Conservation (phyloP, 2,329 filamentous ascomycete genomes). For the Trichoderma atrobrunneum region DNA sequence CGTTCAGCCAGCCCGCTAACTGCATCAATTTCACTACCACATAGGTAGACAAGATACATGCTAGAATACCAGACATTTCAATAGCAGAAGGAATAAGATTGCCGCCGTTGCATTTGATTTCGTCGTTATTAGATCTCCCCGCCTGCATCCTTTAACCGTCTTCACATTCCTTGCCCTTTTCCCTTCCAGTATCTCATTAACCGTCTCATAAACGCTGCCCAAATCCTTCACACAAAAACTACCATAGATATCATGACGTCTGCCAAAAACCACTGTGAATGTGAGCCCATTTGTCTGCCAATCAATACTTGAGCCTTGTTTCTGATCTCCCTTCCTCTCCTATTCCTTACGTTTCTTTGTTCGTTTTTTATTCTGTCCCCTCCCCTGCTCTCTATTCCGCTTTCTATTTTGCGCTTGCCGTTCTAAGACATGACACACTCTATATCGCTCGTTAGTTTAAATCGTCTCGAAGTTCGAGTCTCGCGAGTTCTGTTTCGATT, state of each 20-base stretch:
- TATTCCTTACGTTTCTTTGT: background rate
- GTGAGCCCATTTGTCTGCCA: background rate
- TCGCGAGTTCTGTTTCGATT: slow-evolving; percentile 72
- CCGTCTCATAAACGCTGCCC: background rate
- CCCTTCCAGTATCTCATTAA: background rate
- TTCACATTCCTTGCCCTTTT: background rate
- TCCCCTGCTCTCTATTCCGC: background rate
- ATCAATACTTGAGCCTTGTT: background rate
- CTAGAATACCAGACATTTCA: background rate
- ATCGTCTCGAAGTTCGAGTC: slow-evolving; percentile 47
- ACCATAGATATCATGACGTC: background rate
- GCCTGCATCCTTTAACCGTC: background rate
- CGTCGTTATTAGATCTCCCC: background rate
- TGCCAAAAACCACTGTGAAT: background rate
- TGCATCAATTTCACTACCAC: background rate
- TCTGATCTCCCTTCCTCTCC: background rate
- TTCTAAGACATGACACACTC: slow-evolving; percentile 3
- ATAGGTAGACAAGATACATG: background rate
- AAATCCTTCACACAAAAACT: background rate
- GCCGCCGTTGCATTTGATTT: background rate
- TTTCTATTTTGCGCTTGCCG: background rate
- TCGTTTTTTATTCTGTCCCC: background rate
- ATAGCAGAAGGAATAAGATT: background rate
- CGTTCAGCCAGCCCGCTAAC: background rate
- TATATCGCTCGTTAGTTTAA: slow-evolving; percentile 7